Percentiles rank a stretch among this genome's conserved stretches.
phyloP scores from a whole-genome alignment of 257 asterid species.

The Parsonsia alboflavescens region DNA sequence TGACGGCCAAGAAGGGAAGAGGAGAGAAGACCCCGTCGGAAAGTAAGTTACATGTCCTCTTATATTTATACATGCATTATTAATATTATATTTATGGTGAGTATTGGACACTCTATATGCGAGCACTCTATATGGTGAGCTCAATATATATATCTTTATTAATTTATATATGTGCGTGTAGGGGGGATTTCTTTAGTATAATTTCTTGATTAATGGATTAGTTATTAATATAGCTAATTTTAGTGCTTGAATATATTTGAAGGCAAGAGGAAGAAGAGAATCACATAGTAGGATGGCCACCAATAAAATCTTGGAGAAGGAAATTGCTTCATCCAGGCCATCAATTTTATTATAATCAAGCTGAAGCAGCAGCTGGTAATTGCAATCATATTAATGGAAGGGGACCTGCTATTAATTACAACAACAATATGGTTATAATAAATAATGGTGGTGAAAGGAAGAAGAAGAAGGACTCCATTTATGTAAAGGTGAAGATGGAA shows the following conservation, averaged over 20 bases:
- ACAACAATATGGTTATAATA: no score
- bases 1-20: conserved; percentile 21
- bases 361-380: conserved; percentile 4
- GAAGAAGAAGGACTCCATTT: conserved; percentile 17
- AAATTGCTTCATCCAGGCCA: conserved; percentile 17
- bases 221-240: no score
- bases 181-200: background rate
- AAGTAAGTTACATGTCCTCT: no score
- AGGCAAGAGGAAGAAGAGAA: conserved; percentile 26
- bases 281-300: conserved; percentile 59
- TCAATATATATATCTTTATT: no score
- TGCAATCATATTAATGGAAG: no score
- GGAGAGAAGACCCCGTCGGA: conserved; percentile 7
- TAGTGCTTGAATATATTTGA: background rate
- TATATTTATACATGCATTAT: no score
- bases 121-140: no score
- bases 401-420: no score
- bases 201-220: background rate
- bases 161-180: no score
- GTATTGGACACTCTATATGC: no score
- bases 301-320: conserved; percentile 48
- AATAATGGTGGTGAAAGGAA: no score
- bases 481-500: conserved; percentile 69
- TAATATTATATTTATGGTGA: no score
- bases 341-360: conserved; percentile 9